Base-by-base conservation (phyloP, 805 yeast species). In the Dipodascus geniculatus region DNA sequence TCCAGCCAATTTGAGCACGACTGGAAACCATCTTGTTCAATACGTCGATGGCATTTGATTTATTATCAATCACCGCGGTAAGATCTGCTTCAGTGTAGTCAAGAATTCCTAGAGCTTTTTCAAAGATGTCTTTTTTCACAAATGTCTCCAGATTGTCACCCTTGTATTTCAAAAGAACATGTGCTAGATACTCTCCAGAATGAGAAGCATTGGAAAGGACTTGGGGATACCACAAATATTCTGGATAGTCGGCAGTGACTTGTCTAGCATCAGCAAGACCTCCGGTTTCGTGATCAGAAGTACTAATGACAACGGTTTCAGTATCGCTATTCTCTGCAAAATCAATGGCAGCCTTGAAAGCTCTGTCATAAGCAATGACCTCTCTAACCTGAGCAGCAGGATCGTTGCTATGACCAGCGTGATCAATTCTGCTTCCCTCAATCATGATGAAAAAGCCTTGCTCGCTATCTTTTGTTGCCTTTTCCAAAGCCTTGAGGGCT, bases 221-320 rank as follows among this genome's bases (percentile, higher is more conserved):
- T 64, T 85, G 81, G 0, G 97, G 98, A 61, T 76, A 79, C 96
- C 96, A 90, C 55, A 80, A 64, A 64, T 89, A 89, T 55, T 88
- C 95, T 1, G 97, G 97, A 66, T 89, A 88, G 0, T 65, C 65
- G 2, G 74, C 66, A 3, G 80, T 64, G 42, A 85, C 68, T 72
- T 90, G 96, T 69, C 90, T 80, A 0, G 96, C 88, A 49, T 87
- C 78, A n/a, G 85, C 85, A 58, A 90, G 74, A 0, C 97, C 98
- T 57, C 98, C 98, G 23, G 97, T 90, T 67, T 90, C 98, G 71
- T 90, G 98, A 67, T 90, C 97, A 22, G 95, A 84, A 1, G 96
- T 88, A 23, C 91, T 81, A 47, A 90, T 73, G 44, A 87, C 77
- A 48, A 85, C 73, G 2, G 96, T 87, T 60, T 88, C 96, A 11